These are phyloP conservation scores for Nakazawaea sp. DNA, from an alignment of 805 yeast genomes.

Conservation along the genomic window DNA sequence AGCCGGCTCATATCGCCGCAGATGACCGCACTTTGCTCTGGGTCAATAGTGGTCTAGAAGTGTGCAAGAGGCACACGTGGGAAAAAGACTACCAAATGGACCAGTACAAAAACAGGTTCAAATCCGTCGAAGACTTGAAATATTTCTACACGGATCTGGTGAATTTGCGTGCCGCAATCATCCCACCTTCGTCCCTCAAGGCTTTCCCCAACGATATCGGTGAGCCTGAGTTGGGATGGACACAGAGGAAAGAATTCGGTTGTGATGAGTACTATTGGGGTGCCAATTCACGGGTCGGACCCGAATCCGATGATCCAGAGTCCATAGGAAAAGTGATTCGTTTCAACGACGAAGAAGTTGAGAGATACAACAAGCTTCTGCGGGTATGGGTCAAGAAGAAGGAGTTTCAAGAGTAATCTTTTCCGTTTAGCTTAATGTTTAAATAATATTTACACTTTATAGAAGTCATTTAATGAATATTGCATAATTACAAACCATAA, in stretches of 20 bases:
- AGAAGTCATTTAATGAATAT: too few species aligned
- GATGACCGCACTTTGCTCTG: slow-evolving; percentile 47
- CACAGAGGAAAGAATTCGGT: slow-evolving; percentile 43
- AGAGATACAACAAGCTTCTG: slow-evolving; percentile 37
- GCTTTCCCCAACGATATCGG: slow-evolving; percentile 28
- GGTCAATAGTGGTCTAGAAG: slow-evolving; percentile 65
- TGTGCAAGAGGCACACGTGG: slow-evolving; percentile 45
- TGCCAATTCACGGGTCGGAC: slow-evolving; percentile 37
- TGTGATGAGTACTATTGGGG: slow-evolving; percentile 55
- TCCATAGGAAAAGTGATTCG: slow-evolving; percentile 38
- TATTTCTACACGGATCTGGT: slow-evolving; percentile 31
- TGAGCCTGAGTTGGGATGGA: slow-evolving; percentile 46
- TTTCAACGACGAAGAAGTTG: slow-evolving; percentile 20
- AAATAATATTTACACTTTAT: too few species aligned
- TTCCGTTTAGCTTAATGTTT: too few species aligned
- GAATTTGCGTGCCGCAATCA: slow-evolving; percentile 26
- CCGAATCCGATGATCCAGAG: slow-evolving; percentile 25
- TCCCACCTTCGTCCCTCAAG: slow-evolving; percentile 46
- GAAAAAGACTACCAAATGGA: slow-evolving; percentile 27
- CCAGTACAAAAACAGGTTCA: slow-evolving; percentile 17
- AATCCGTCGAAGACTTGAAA: slow-evolving; percentile 19
- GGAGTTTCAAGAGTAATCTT: background rate
- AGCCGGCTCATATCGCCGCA: slow-evolving; percentile 54
- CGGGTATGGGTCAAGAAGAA: slow-evolving; percentile 41
- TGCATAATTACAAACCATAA: too few species aligned